Conservation (phyloP, 805 yeast species). For the Yueomyces sp. region DNA sequence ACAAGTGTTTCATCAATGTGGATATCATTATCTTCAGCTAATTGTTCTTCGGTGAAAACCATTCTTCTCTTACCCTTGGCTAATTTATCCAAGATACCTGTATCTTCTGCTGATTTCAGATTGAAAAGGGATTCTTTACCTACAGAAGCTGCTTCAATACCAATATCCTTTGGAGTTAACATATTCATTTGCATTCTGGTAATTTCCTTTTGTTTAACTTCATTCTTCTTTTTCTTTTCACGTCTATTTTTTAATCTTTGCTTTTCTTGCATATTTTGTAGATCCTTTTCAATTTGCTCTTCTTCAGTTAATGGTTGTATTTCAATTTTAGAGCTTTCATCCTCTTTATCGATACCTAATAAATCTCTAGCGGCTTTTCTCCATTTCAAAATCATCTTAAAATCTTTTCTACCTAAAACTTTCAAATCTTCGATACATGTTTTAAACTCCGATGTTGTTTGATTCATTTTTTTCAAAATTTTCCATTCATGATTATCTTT, state of each 20-base stretch:
- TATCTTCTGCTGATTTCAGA: slow-evolving; percentile 71
- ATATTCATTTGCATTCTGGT: slow-evolving; percentile 90
- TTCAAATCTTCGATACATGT: slow-evolving; percentile 85
- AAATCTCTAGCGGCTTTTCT: slow-evolving; percentile 73
- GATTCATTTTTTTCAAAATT: slow-evolving; percentile 53
- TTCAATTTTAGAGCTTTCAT: slow-evolving; percentile 38
- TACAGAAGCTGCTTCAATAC: slow-evolving; percentile 77
- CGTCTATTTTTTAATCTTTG: slow-evolving; percentile 60
- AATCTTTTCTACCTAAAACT: slow-evolving; percentile 90
- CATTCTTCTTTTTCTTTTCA: slow-evolving; percentile 73
- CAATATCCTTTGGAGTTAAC: slow-evolving; percentile 85
- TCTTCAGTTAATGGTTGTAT: slow-evolving; percentile 72
- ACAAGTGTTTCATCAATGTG: slow-evolving; percentile 35
- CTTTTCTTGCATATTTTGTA: slow-evolving; percentile 57
- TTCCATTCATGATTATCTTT: slow-evolving; percentile 56
- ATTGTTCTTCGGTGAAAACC: slow-evolving; percentile 44
- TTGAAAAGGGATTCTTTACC: slow-evolving; percentile 76
- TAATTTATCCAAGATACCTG: slow-evolving; percentile 65
- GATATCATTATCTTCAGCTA: slow-evolving; percentile 42
- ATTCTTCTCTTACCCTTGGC: slow-evolving; percentile 62
- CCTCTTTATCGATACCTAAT: slow-evolving; percentile 50
- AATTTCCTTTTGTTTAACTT: slow-evolving; percentile 74
- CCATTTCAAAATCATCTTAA: slow-evolving; percentile 74
- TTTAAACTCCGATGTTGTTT: slow-evolving; percentile 64
- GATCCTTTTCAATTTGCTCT: slow-evolving; percentile 76